Evolutionary conservation across 139 green algal genomes (phyloP).

Genomic region (Bryopsis sp.): DNA sequence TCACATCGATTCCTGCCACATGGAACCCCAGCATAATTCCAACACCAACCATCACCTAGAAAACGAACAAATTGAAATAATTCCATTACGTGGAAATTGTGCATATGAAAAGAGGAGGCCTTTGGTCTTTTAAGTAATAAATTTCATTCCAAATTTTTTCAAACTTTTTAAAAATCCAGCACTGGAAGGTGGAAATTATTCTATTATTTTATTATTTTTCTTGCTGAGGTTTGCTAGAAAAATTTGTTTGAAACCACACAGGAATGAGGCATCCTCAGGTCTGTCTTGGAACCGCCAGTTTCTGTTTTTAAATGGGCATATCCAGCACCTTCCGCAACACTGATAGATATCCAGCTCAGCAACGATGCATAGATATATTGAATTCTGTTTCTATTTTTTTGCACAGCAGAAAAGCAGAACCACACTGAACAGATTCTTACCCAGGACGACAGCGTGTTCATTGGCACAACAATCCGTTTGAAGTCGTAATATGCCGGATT

Average conservation of each 20-base stretch:
- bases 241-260: too few species aligned
- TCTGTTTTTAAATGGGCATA: not conserved
- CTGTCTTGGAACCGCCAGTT: too few species aligned
- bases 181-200: not conserved
- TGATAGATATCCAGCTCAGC: not conserved
- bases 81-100: conserved; percentile 4
- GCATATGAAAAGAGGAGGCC: too few species aligned
- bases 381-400: too few species aligned
- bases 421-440: too few species aligned
- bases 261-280: too few species aligned
- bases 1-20: conserved; percentile 34
- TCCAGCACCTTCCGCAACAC: not conserved
- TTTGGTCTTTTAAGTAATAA: not conserved
- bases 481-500: not conserved
- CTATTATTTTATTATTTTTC: not conserved
- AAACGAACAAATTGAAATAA: not conserved
- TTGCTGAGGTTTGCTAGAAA: not conserved
- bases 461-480: conserved; percentile 7
- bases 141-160: not conserved
- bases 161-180: not conserved
- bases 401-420: too few species aligned
- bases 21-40: not conserved
- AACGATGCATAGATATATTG: not conserved
- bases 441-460: conserved; percentile 12
- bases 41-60: conserved; percentile 5